A percentile compares a stretch with the other conserved stretches of the same genome.
Conservation (phyloP, 2,329 filamentous ascomycete species). For the Aureobasidium vineae region DNA sequence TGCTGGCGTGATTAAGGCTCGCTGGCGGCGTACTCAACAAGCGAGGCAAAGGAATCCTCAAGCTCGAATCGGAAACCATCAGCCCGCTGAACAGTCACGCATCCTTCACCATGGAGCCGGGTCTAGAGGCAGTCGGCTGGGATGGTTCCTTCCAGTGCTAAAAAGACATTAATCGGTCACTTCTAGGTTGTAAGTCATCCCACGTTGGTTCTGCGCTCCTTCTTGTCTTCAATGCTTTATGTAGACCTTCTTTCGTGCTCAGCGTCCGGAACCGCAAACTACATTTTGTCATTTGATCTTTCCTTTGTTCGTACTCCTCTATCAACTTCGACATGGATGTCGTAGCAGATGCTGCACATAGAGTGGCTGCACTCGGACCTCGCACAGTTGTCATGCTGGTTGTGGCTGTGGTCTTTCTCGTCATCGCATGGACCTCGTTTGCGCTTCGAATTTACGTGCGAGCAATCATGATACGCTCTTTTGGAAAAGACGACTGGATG, state of each 20-base stretch:
- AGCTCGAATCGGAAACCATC: constrained; percentile 3
- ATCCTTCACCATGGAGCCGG: neutral
- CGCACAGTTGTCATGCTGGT: constrained; percentile 4
- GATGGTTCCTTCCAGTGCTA: neutral
- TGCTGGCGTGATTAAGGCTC: neutral
- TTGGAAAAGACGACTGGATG: constrained; percentile 19
- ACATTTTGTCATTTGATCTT: neutral
- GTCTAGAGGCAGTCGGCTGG: neutral
- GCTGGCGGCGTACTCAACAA: neutral
- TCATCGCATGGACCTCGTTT: constrained; percentile 25
- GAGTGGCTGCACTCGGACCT: constrained; percentile 15
- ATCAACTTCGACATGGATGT: neutral
- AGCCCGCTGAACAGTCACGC: neutral
- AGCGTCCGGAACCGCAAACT: neutral
- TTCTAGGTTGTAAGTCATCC: neutral
- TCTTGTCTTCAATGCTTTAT: neutral
- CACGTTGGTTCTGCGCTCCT: neutral
- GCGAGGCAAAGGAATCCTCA: neutral
- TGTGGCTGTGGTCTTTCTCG: constrained; percentile 13
- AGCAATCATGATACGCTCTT: constrained; percentile 13
- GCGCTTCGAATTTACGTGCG: constrained; percentile 27
- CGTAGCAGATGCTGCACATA: neutral
- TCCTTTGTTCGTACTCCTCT: neutral
- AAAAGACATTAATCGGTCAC: neutral
- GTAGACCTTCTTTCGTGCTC: neutral